Base-by-base conservation (phyloP, 495 filamentous ascomycete genomes). In the Friedmanniomyces simplex region DNA sequence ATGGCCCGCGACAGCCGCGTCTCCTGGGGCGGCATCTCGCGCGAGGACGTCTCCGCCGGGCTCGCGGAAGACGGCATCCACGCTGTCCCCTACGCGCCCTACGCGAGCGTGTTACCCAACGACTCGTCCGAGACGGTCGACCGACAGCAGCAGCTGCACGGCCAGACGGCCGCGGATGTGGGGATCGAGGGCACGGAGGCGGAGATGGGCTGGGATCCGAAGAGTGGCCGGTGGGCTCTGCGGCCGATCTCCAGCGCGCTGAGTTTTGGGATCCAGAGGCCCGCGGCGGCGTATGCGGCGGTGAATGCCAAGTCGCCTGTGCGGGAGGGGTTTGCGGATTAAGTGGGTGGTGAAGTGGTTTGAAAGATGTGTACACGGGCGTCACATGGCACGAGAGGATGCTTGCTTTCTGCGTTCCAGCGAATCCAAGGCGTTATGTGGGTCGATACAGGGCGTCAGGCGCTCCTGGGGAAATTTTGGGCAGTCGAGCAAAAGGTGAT, bases 191-290 rank as follows among this genome's bases (percentile, higher is more conserved):
- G 60, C 13, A 42, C 32, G 7, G 58, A 63, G 41, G 28, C 24
- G 26, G 62, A 64, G 51, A 52, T 64, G 57, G 62, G 62, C 20
- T 64, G 46, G 43, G 62, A 64, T 45, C 36, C 39, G 10, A 52
- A 55, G 55, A 64, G 51, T 22, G 62, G 62, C 5, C 43, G 48
- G 41, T 64, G 62, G 62, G 58, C 54, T 7, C n/a, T 64, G 16
- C 28, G 59, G 36, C 59, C 55, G 1, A 32, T 59, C 13, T 71
- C 55, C 25, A 52, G n/a, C 18, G 11, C 49, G 20, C 5, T 52
- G 49, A 37, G 16, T 34, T 18, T 50, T 16, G 22, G 25, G 6
- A 8, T 52, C 3, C 25, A 34, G 49, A 2, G 49, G 30, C 49
- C 49, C 6, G 39, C 39, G 14, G 13, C 39, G 39, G 18, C 39